Evolutionary conservation across 805 yeast species (phyloP), one percentile per base, ranked within the genome.

Genomic region (Ogataea salicorniae): DNA sequence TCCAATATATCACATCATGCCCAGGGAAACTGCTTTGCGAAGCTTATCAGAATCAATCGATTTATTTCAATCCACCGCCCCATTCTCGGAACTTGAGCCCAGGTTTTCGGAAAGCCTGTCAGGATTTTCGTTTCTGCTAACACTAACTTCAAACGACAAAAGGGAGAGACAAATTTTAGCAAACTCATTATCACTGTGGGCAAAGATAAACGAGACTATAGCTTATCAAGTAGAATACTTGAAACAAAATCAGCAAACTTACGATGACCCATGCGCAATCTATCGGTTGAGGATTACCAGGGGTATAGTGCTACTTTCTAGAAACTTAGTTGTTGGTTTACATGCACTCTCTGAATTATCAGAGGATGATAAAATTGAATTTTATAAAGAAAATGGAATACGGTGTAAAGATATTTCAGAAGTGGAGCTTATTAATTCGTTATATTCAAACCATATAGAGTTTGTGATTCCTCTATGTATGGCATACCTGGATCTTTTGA

Each of bases 271-370:
- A 15, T 39, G 44, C 16, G 23, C 46, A 5, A 15, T 43, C n/a
- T 52, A 48, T 41, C 37, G 49, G 16, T 33, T 46, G 4, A 42
- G 66, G 34, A 39, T 61, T 2, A 23, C 50, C 11, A 47, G 63
- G 34, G 66, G 63, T 8, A 51, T 60, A 20, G 42, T 55, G 5
- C 36, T 62, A 18, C 35, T 61, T 15, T 47, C 58, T 2, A 44
- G 63, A 22, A 62, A 62, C 36, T 42, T 61, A 44, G 46, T 58
- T 14, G 56, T 55, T 29, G 58, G 63, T 1, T 49, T 54, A 18
- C 35, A 46, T 15, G 39, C 52, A 6, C 35, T 57, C 18, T 29
- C 49, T 6, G 18, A 31, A 23, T 38, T 48, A 35, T 43, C 33
- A 15, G 54, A 50, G n/a, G 8, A 29, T 2, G 51, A 51, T 9